Evolutionary conservation across 495 filamentous ascomycete species (phyloP).

Genomic region (Patellaria atrata): DNA sequence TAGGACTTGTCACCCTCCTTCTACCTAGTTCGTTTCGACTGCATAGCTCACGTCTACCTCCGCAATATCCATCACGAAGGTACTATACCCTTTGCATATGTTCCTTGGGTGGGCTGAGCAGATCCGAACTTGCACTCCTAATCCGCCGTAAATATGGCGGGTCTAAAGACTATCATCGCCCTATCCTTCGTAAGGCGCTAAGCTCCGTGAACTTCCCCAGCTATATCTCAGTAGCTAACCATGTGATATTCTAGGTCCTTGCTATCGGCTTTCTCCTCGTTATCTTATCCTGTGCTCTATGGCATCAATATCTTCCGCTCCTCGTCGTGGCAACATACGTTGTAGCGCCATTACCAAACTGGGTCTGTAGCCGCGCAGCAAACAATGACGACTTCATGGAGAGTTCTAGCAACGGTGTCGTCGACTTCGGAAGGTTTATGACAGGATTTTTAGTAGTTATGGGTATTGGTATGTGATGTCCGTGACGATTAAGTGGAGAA

Average conservation of each 20-base stretch:
- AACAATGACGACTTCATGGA: slow-evolving; percentile 98
- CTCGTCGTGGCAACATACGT: slow-evolving; percentile 93
- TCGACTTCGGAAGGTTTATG: slow-evolving; percentile 87
- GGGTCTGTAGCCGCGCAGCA: slow-evolving; percentile 73
- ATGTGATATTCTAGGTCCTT: slow-evolving; percentile 46
- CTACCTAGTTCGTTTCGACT: no score
- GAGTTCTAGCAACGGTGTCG: slow-evolving; percentile 57
- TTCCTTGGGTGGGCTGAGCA: no score
- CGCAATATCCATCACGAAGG: no score
- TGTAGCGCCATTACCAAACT: slow-evolving; percentile 87
- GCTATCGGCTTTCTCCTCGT: slow-evolving; percentile 98
- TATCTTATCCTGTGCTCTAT: slow-evolving; percentile 93
- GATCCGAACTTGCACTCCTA: not conserved
- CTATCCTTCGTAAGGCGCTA: slow-evolving; percentile 71
- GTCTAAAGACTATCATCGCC: slow-evolving; percentile 95
- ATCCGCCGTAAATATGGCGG: slow-evolving; percentile 55
- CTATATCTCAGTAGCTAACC: not conserved
- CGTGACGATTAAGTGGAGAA: slow-evolving; percentile 1
- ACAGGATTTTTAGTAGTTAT: slow-evolving; percentile 96
- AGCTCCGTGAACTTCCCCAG: not conserved
- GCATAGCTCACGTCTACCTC: no score
- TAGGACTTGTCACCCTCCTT: no score
- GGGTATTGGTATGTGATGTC: slow-evolving; percentile 71
- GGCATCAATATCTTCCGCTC: slow-evolving; percentile 80
- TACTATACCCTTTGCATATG: no score